Conservation (phyloP, 129 eudicot genomes). For the Solidago caesia region DNA sequence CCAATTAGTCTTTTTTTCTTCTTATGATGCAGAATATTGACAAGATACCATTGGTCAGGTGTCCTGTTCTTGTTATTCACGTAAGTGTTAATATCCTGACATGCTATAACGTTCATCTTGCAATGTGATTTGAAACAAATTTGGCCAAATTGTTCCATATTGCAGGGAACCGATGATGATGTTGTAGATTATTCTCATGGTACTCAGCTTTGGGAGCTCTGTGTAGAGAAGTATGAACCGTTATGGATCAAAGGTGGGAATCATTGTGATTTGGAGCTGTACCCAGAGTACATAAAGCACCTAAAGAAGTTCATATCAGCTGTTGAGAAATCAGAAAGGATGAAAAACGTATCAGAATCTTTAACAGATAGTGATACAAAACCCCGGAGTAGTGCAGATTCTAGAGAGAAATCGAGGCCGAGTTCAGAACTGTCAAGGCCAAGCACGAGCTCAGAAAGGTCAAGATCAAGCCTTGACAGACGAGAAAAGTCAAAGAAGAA, state of each 20-base stretch:
- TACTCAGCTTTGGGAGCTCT: constrained; percentile 87
- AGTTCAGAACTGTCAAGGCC: constrained; percentile 60
- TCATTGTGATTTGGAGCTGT: constrained; percentile 94
- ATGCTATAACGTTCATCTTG: constrained; percentile 2
- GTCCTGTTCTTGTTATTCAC: constrained; percentile 89
- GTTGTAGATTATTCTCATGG: constrained; percentile 95
- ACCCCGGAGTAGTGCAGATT: constrained; percentile 57
- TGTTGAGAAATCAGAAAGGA: constrained; percentile 57
- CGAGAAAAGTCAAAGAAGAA: constrained; percentile 62
- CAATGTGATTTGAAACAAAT: not conserved
- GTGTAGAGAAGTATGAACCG: constrained; percentile 91
- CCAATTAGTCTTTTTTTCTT: not conserved
- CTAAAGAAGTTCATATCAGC: constrained; percentile 81
- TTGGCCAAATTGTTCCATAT: not conserved
- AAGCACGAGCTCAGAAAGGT: constrained; percentile 46
- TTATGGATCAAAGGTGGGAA: constrained; percentile 94
- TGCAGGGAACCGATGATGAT: constrained; percentile 95
- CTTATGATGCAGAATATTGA: constrained; percentile 79
- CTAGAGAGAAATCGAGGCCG: constrained; percentile 54
- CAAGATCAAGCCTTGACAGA: constrained; percentile 68
- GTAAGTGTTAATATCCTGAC: constrained; percentile 42
- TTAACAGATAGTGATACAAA: constrained; percentile 41
- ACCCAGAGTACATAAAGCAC: constrained; percentile 84
- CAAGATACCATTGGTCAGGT: constrained; percentile 75
- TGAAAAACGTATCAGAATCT: constrained; percentile 38